Base-by-base conservation (phyloP, 139 green algal genomes). In the Chlamydomonas applanata region DNA sequence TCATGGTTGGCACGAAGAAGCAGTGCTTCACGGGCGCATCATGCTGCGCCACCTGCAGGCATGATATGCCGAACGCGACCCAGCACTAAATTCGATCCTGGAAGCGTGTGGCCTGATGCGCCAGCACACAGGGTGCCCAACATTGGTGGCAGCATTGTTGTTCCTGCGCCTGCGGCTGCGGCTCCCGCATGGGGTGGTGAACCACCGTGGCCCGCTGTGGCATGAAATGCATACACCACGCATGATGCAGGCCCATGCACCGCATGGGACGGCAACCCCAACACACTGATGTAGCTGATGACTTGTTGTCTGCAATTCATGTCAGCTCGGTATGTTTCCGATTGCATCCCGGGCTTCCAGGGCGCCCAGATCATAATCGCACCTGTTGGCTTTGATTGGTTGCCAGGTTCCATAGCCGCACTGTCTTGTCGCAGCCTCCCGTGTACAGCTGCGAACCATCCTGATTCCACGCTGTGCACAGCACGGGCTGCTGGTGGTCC, bases 401-500 rank as follows among this genome's bases (percentile, higher is more conserved):
- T 20, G 82, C 84, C 29, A 99, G 83, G 75, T 94, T 89, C 96
- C 96, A 99, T 72, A 98, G 90, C 77, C 96, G 94, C 2, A 91
- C 96, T 22, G 87, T 86, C 60, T 96, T 97, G 86, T 98, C 94
- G 73, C 92, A 97, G 44, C 95, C 90, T 22, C 56, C 71, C 72
- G 83, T 76, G 62, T 86, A 90, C 4, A 89, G 77, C 17, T 82
- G 82, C 17, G 69, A 81, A 34, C 96, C 96, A 78, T 98, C 94
- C 7, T 79, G 66, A 62, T 86, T 93, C 94, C 94, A 99, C 0
- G 82, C 86, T 49, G 75, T 92, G 69, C 91, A 96, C 25, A 99
- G 83, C 25, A 97, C 82, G 30, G 96, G 95, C 64, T 92, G 85
- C 35, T 56, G 46, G 61, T 96, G 86, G 27, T 89, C 80, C 14